These are phyloP conservation scores for Globisporangium sylvaticum DNA, from an alignment of 352 stramenopile species.

Conservation along the genomic window DNA sequence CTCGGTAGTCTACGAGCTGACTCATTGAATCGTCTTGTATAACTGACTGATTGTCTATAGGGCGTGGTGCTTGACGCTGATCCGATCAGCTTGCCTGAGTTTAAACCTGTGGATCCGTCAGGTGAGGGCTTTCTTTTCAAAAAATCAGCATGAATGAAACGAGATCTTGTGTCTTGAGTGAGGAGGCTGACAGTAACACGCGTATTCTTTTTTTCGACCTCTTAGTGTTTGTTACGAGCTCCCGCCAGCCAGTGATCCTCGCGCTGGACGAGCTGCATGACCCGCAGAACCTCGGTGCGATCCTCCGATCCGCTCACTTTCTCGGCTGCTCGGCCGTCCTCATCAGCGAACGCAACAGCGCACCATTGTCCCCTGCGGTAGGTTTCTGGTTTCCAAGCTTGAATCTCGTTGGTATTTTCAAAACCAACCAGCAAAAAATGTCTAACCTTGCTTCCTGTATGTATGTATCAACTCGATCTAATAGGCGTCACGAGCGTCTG, in stretches of 20 bases:
- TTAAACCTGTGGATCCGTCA: constrained; percentile 39
- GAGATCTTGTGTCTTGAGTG: neutral
- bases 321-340: constrained; percentile 64
- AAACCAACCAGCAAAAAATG: too few species aligned
- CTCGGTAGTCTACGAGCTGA: too few species aligned
- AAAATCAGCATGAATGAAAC: neutral
- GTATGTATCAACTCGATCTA: neutral
- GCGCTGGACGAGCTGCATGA: constrained; percentile 79
- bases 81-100: constrained; percentile 51
- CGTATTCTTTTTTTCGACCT: neutral
- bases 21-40: neutral
- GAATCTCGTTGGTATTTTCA: too few species aligned
- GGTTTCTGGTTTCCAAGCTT: neutral
- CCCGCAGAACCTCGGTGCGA: constrained; percentile 78
- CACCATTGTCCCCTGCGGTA: constrained; percentile 66
- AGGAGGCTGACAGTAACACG: neutral
- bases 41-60: constrained; percentile 18
- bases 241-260: constrained; percentile 53
- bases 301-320: constrained; percentile 77
- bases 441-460: too few species aligned
- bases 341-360: constrained; percentile 67
- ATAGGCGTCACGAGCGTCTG: constrained; percentile 65
- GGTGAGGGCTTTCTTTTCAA: constrained; percentile 21
- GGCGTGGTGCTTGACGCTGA: constrained; percentile 73
- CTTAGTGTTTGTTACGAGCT: constrained; percentile 32